Evolutionary conservation across 805 yeast genomes (phyloP).

Genomic region (Brettanomyces bruxellensis): DNA sequence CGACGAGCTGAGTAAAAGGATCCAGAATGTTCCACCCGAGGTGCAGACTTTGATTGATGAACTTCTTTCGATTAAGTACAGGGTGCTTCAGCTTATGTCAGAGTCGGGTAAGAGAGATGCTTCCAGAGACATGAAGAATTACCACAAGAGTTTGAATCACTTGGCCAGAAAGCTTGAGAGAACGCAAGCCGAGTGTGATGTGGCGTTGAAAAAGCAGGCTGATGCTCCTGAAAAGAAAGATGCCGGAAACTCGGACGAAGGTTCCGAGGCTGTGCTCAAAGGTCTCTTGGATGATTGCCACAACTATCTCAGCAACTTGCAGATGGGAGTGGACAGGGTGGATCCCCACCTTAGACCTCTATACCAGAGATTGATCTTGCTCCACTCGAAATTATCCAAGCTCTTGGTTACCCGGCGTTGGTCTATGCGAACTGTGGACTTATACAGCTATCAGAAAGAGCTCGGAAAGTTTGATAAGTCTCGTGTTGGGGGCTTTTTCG

Average conservation of each 20-base stretch:
- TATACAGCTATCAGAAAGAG: slow-evolving; percentile 71
- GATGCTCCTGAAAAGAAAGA: background rate
- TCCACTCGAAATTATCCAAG: slow-evolving; percentile 72
- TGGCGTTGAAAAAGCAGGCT: background rate
- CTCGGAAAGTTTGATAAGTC: slow-evolving; percentile 66
- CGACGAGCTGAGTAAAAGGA: slow-evolving; percentile 44
- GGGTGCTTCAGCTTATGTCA: slow-evolving; percentile 49
- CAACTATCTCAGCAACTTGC: slow-evolving; percentile 60
- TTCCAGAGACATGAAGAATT: background rate
- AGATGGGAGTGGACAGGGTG: slow-evolving; percentile 35
- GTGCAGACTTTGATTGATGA: slow-evolving; percentile 45
- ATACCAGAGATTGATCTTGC: slow-evolving; percentile 52
- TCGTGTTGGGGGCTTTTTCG: slow-evolving; percentile 51
- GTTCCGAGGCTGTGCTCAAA: slow-evolving; percentile 42
- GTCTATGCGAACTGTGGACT: slow-evolving; percentile 95
- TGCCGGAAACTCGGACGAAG: background rate
- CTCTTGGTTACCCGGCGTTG: slow-evolving; percentile 88
- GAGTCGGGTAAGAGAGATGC: slow-evolving; percentile 17
- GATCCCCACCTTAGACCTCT: slow-evolving; percentile 47
- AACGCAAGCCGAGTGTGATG: slow-evolving; percentile 8
- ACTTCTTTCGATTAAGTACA: slow-evolving; percentile 53
- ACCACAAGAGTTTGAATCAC: slow-evolving; percentile 12
- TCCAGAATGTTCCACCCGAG: slow-evolving; percentile 43
- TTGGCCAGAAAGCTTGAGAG: slow-evolving; percentile 18
- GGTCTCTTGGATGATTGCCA: slow-evolving; percentile 81